These are phyloP conservation scores for Fragosphaeria purpurea DNA, from an alignment of 2,329 filamentous ascomycete species.

Conservation along the genomic window DNA sequence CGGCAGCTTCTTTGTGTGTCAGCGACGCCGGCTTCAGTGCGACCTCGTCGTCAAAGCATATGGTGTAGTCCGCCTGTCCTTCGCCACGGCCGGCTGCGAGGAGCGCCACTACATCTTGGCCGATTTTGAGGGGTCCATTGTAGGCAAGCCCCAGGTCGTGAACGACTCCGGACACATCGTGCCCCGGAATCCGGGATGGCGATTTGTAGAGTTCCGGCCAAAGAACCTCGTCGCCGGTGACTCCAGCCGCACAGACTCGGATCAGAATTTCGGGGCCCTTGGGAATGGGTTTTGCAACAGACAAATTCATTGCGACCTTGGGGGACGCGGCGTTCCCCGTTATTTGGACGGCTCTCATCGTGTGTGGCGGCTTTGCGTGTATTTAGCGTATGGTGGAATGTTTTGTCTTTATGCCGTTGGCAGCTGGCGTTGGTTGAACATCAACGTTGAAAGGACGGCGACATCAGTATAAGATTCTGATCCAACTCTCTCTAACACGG, in stretches of 20 bases:
- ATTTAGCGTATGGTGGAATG: no score
- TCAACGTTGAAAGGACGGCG: no score
- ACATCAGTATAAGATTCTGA: no score
- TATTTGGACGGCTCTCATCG: neutral
- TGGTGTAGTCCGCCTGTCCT: conserved; percentile 1
- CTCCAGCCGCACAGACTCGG: neutral
- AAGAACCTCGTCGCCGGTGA: neutral
- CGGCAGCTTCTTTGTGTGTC: neutral
- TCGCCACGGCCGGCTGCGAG: neutral
- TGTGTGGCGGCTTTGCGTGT: neutral
- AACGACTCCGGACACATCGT: neutral
- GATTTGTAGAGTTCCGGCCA: conserved; percentile 1
- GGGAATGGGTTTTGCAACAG: neutral
- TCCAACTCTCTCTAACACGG: no score
- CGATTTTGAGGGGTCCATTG: neutral
- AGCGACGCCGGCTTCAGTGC: neutral
- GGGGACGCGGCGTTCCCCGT: neutral
- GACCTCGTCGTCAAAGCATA: neutral
- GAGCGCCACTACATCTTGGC: neutral
- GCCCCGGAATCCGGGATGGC: neutral
- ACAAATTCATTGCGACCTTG: neutral
- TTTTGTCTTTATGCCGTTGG: no score
- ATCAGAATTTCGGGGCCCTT: neutral
- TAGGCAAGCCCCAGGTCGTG: neutral
- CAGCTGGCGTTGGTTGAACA: no score